These are phyloP conservation scores for Candida endomychidarum DNA, from an alignment of 805 yeast genomes.

Conservation along the genomic window DNA sequence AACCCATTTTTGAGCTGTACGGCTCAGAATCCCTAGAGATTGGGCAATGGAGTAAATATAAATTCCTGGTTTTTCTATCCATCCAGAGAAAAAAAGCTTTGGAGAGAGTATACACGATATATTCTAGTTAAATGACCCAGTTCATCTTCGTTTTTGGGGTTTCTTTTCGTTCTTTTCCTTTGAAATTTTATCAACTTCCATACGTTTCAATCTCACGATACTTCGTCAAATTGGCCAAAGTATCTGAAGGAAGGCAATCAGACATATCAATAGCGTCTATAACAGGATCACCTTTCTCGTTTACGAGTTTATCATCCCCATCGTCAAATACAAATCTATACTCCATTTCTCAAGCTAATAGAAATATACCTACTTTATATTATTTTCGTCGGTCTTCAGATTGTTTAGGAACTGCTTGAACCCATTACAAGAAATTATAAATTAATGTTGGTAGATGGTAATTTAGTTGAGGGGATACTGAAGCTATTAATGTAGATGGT, in stretches of 20 bases:
- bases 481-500: no score
- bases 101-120: conserved; percentile 9
- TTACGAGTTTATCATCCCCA: conserved; percentile 12
- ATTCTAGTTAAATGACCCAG: conserved; percentile 6
- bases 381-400: no score
- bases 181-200: conserved; percentile 4
- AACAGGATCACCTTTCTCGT: conserved; percentile 10
- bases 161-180: conserved; percentile 2
- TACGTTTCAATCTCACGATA: conserved; percentile 11
- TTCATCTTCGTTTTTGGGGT: conserved; percentile 8
- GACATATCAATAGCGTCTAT: conserved; percentile 10
- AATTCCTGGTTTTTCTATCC: conserved; percentile 10
- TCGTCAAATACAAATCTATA: conserved; percentile 11
- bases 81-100: conserved; percentile 8
- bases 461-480: no score
- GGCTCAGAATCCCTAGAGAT: conserved; percentile 8
- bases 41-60: conserved; percentile 8
- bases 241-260: conserved; percentile 9
- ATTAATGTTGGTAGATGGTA: no score
- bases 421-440: no score
- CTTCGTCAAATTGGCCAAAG: conserved; percentile 8
- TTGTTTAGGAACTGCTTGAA: no score
- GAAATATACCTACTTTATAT: no score
- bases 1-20: conserved; percentile 12
- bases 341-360: conserved; percentile 9